These are phyloP conservation scores for Albophoma yamanashiensis DNA, from an alignment of 2,329 filamentous ascomycete species.

Conservation along the genomic window DNA sequence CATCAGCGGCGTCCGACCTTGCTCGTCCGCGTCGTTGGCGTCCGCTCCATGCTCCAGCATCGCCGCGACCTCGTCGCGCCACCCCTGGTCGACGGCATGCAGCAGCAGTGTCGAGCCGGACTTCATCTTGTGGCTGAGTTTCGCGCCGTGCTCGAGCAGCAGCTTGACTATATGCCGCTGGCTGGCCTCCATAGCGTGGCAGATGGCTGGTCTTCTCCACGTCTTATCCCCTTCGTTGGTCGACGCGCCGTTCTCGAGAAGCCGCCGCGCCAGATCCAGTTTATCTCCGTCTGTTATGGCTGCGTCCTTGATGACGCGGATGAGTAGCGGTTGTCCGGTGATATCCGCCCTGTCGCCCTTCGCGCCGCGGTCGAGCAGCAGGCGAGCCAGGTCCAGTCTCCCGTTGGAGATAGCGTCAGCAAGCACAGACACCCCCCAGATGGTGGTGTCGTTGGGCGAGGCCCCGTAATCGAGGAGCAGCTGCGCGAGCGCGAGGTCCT, in stretches of 20 bases:
- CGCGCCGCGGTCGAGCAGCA: slow-evolving; percentile 22
- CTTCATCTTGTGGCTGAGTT: slow-evolving; percentile 14
- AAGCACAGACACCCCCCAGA: slow-evolving; percentile 20
- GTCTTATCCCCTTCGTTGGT: slow-evolving; percentile 15
- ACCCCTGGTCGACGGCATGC: slow-evolving; percentile 16
- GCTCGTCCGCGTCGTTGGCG: slow-evolving; percentile 17
- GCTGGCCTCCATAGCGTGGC: slow-evolving; percentile 14
- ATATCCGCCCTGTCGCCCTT: slow-evolving; percentile 20
- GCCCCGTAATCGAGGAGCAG: slow-evolving; percentile 24
- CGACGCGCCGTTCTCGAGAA: slow-evolving; percentile 23
- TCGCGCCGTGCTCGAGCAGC: slow-evolving; percentile 17
- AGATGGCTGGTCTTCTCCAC: slow-evolving; percentile 11
- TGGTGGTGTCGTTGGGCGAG: slow-evolving; percentile 15
- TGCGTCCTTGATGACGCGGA: slow-evolving; percentile 17
- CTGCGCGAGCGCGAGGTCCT: slow-evolving; percentile 17
- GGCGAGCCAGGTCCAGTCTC: slow-evolving; percentile 17
- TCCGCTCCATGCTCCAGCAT: slow-evolving; percentile 22
- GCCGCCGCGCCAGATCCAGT: slow-evolving; percentile 13
- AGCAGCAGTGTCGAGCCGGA: slow-evolving; percentile 18
- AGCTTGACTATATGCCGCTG: slow-evolving; percentile 13
- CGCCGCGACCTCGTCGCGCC: slow-evolving; percentile 10
- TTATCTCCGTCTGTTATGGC: slow-evolving; percentile 14
- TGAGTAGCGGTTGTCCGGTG: slow-evolving; percentile 18
- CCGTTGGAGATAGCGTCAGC: slow-evolving; percentile 20
- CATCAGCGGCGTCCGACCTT: slow-evolving; percentile 19